Evolutionary conservation across 2,329 filamentous ascomycete genomes (phyloP).

Genomic region (Septoria linicola): DNA sequence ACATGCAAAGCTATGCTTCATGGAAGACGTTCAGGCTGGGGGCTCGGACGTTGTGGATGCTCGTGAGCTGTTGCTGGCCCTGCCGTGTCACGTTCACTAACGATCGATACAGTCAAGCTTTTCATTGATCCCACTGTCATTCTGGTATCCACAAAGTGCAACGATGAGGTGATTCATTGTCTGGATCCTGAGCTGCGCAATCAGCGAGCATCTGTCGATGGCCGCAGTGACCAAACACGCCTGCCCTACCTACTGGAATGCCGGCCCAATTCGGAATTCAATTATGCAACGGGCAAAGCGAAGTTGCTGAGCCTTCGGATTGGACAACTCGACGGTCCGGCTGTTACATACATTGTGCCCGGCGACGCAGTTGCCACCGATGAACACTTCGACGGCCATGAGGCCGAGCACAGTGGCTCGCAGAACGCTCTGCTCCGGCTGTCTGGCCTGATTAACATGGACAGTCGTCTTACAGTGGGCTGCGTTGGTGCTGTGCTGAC

Average conservation of each 20-base stretch:
- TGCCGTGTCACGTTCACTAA: conserved; percentile 19
- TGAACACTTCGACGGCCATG: conserved; percentile 42
- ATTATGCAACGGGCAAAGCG: conserved; percentile 62
- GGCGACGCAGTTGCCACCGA: conserved; percentile 48
- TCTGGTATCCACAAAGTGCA: conserved; percentile 56
- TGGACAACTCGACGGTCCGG: conserved; percentile 48
- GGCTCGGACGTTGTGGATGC: conserved; percentile 60
- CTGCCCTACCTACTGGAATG: conserved; percentile 65
- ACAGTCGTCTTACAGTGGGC: conserved; percentile 71
- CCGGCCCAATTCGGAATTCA: conserved; percentile 71
- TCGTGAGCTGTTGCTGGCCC: conserved; percentile 36
- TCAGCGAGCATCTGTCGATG: conserved; percentile 28
- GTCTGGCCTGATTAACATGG: conserved; percentile 69
- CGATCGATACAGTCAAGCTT: conserved; percentile 52
- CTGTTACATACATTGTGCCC: conserved; percentile 61
- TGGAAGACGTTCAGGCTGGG: conserved; percentile 70
- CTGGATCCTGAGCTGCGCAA: conserved; percentile 46
- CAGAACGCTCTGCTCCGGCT: conserved; percentile 68
- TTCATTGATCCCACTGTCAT: conserved; percentile 63
- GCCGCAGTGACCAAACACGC: conserved; percentile 48
- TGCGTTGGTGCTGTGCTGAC: conserved; percentile 86
- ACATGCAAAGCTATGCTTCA: conserved; percentile 69
- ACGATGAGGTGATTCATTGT: conserved; percentile 48
- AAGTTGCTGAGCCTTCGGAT: conserved; percentile 63
- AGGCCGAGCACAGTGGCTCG: conserved; percentile 51